phyloP scores from a whole-genome alignment of 768 basidiomycete species.

The Grammothele lineata region DNA sequence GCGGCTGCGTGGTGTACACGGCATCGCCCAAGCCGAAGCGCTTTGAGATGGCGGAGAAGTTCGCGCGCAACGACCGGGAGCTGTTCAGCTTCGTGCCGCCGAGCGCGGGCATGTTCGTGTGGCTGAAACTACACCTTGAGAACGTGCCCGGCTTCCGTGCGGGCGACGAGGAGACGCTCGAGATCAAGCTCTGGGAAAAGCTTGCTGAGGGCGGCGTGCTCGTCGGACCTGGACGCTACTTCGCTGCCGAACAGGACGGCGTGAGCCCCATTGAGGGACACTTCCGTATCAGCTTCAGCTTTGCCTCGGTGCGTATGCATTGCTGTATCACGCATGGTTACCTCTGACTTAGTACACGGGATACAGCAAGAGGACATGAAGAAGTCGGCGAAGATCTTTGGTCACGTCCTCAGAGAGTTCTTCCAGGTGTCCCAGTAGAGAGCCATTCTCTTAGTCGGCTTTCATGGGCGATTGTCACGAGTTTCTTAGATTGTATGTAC shows the following conservation, averaged over 20 bases:
- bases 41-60: slow-evolving; percentile 38
- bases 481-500: too few species aligned
- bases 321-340: too few species aligned
- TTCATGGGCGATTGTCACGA: too few species aligned
- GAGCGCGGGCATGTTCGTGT: slow-evolving; percentile 80
- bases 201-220: slow-evolving; percentile 62
- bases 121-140: slow-evolving; percentile 63
- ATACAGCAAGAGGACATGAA: slow-evolving; percentile 33
- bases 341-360: too few species aligned
- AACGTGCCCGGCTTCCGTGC: slow-evolving; percentile 41
- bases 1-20: slow-evolving; percentile 40
- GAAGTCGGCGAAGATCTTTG: slow-evolving; percentile 45
- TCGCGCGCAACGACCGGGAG: slow-evolving; percentile 21
- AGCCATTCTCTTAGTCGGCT: too few species aligned
- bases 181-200: slow-evolving; percentile 55
- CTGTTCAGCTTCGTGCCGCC: slow-evolving; percentile 73
- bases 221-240: slow-evolving; percentile 57
- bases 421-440: slow-evolving; percentile 21
- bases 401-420: slow-evolving; percentile 40
- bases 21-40: slow-evolving; percentile 36
- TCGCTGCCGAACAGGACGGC: slow-evolving; percentile 32
- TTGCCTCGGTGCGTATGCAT: slow-evolving; percentile 45
- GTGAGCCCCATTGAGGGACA: slow-evolving; percentile 35
- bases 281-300: slow-evolving; percentile 56
- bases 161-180: slow-evolving; percentile 38